Conservation (phyloP, 1,139 yeast genomes). For the Yarrowia galli region DNA sequence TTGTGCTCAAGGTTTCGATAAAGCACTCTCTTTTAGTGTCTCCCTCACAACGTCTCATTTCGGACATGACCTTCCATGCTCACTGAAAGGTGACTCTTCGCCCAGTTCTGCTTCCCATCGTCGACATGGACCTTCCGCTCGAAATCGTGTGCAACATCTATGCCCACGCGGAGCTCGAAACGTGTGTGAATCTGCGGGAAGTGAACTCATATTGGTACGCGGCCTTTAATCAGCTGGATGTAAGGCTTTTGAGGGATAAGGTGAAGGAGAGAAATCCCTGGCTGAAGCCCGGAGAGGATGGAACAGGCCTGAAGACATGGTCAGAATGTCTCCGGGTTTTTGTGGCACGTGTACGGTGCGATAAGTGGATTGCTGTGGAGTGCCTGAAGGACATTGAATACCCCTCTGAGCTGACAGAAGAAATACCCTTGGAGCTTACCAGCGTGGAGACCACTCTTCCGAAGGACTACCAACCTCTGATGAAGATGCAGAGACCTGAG, state of each 20-base stretch:
- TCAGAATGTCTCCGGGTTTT: conserved; percentile 2
- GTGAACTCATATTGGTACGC: conserved; percentile 1
- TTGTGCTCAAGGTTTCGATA: not conserved
- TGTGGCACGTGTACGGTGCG: not conserved
- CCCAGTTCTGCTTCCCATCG: not conserved
- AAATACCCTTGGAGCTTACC: not conserved
- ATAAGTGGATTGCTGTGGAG: not conserved
- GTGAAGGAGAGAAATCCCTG: conserved; percentile 1
- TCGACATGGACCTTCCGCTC: conserved; percentile 6
- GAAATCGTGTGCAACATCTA: not conserved
- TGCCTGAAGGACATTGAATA: not conserved
- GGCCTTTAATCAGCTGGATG: conserved; percentile 11
- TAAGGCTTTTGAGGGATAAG: not conserved
- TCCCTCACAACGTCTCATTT: not conserved
- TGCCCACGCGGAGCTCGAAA: conserved; percentile 2
- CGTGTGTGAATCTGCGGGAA: conserved; percentile 8
- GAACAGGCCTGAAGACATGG: conserved; percentile 8
- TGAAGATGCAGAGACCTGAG: no score
- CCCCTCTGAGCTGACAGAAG: not conserved
- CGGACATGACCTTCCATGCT: not conserved
- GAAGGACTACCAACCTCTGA: not conserved
- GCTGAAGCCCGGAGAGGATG: conserved; percentile 4
- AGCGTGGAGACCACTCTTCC: not conserved
- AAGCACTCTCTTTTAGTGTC: not conserved
- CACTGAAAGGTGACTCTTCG: no score